Evolutionary conservation across 768 basidiomycete genomes (phyloP), one percentile per base, ranked within the genome.

Genomic region (Russula emetica): DNA sequence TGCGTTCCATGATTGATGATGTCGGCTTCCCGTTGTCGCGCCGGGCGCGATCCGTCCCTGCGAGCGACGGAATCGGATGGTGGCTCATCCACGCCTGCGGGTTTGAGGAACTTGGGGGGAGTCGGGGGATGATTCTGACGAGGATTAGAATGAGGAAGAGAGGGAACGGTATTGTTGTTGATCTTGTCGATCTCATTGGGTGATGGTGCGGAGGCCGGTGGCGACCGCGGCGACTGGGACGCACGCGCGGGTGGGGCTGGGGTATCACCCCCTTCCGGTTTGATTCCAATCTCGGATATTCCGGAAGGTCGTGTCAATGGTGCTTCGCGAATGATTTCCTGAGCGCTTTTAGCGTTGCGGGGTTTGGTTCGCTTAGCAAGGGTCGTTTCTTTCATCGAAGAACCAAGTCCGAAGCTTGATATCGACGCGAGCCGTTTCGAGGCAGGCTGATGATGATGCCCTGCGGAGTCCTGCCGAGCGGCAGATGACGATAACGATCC

Each of bases 351-450:
- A 26, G 49, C 18, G 28, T 6, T 61, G 40, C 59, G 59, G 55
- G 60, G 40, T 55, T 57, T 60, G 20, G 54, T 20, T 44, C 59
- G 54, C 20, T 56, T 56, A 16, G 45, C 22, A 11, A 9, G 0
- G 9, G 20, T 44, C 20, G 16, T 34, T 18, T 60, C 52, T 30
- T 60, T 54, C 8, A 36, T 40, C 30, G 53, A 50, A 16, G 63
- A 44, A 30, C 64, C 60, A 28, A 55, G 24, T 3, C 64, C 55
- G 60, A 56, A 51, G 60, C 64, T 52, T 11, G 64, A 65, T 65
- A 65, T 61, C 64, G 64, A 60, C 55, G 49, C 56, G 56, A 60
- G 49, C 18, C 64, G 64, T 65, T 65, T 65, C 60, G 64, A 56
- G 64, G 64, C 2, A 22, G 36, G 22, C 2, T 49, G 45, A 11